Conservation (phyloP, 768 basidiomycete species). For the Lactarius hengduanensis region DNA sequence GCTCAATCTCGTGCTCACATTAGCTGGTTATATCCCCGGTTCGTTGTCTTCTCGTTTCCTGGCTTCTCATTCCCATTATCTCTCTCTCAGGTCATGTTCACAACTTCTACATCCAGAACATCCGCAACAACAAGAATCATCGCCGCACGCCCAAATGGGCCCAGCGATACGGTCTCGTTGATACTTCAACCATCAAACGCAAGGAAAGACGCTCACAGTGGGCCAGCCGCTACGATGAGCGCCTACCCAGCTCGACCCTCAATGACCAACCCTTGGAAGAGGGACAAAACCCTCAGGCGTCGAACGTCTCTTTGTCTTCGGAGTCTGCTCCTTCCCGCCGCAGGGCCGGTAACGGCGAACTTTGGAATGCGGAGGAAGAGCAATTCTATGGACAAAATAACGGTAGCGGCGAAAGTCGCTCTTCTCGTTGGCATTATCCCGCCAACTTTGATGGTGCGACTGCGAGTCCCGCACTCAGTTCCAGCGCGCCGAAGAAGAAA, state of each 20-base stretch:
- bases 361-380: slow-evolving; percentile 79
- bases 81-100: slow-evolving; percentile 70
- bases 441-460: slow-evolving; percentile 70
- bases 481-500: slow-evolving; percentile 53
- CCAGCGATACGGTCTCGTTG: slow-evolving; percentile 84
- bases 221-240: slow-evolving; percentile 84
- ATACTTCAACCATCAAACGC: slow-evolving; percentile 73
- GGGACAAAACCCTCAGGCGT: slow-evolving; percentile 55
- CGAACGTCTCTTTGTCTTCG: slow-evolving; percentile 33
- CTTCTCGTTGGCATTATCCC: slow-evolving; percentile 75
- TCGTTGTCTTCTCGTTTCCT: slow-evolving; percentile 26
- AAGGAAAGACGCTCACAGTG: slow-evolving; percentile 81
- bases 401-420: slow-evolving; percentile 37
- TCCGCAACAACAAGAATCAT: slow-evolving; percentile 93
- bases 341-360: slow-evolving; percentile 47
- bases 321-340: slow-evolving; percentile 34
- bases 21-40: slow-evolving; percentile 92
- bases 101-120: slow-evolving; percentile 96
- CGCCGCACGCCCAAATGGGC: slow-evolving; percentile 96
- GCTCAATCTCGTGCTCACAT: slow-evolving; percentile 83
- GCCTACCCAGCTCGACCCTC: slow-evolving; percentile 64
- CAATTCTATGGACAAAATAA: slow-evolving; percentile 58
- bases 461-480: slow-evolving; percentile 34
- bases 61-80: slow-evolving; percentile 15
- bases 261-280: slow-evolving; percentile 75